Evolutionary conservation across 257 asterid genomes (phyloP), one percentile per base, ranked within the genome.

Genomic region (Solanum sejunctum): DNA sequence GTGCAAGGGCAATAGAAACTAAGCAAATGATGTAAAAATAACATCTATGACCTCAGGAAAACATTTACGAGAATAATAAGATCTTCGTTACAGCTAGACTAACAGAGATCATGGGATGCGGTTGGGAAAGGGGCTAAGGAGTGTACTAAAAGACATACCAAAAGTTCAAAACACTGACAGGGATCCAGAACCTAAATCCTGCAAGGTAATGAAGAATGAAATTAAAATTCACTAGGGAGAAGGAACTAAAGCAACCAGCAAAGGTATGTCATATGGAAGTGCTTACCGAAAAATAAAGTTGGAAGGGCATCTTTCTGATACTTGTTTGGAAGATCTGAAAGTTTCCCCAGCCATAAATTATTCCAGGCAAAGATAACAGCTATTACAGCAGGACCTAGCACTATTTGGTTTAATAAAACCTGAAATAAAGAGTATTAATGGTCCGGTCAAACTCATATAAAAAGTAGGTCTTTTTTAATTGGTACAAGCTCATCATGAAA

Each of bases 111-210:
- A 52, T 57, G 12, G 80, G 80, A n/a, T 43, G 56, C n/a, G 57
- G 39, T 43, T 11, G 20, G 10, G 64, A 26, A 52, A 52, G 49
- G 82, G 10, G 83, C 47, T 28, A 52, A 54, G 84, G 23, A 55
- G 71, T 51, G 58, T 26, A 41, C 84, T 23, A 82, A 71, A 45
- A 80, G 71, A 86, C 97, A 61, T 92, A 95, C 99, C 99, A 90
- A 86, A 96, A 96, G 82, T 96, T 96, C 92, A 96, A 84, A 85
- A 96, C 83, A 89, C 97, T 93, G 88, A 96, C 98, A 71, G 98
- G 98, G 85, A 96, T 89, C 98, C 99, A 96, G 95, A 96, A 96
- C 87, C 93, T 90, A 89, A 95, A 94, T 23, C 99, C 99, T 96
- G 98, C 71, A 89, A 47, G 70, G 81, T 21, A 81, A 77, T 63